Evolutionary conservation across 371 early-diverging fungal species (phyloP).

Genomic region (Mortierella polycephala): DNA sequence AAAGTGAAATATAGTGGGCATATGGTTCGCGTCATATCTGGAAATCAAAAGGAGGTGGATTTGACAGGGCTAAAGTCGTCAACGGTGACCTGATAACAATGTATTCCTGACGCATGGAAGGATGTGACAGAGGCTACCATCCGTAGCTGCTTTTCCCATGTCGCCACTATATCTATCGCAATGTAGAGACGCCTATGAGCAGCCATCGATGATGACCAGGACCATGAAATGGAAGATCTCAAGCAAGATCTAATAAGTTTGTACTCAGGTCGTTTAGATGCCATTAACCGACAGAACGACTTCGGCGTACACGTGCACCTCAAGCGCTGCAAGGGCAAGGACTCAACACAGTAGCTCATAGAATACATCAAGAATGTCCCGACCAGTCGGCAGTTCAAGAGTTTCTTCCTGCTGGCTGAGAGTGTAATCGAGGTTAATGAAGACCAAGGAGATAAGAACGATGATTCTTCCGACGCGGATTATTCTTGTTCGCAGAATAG

Average conservation of each 20-base stretch:
- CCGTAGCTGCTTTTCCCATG: conserved; percentile 7
- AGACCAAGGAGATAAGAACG: not conserved
- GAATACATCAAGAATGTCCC: not conserved
- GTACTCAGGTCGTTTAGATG: not conserved
- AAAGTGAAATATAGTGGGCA: not conserved
- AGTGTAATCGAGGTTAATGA: not conserved
- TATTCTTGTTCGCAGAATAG: not conserved
- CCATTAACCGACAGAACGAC: not conserved
- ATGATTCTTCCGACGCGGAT: not conserved
- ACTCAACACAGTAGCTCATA: not conserved
- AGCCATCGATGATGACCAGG: not conserved
- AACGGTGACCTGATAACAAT: not conserved
- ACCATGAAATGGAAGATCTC: conserved; percentile 1
- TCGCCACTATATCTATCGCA: not conserved
- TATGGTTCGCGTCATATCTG: conserved; percentile 1
- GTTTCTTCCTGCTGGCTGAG: not conserved
- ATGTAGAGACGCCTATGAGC: not conserved
- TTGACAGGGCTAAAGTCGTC: not conserved
- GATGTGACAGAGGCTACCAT: not conserved
- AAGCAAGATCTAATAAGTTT: not conserved
- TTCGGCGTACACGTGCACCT: not conserved
- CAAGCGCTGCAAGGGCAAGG: not conserved
- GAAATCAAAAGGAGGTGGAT: not conserved
- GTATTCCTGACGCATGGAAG: not conserved
- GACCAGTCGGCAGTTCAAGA: not conserved